Conservation (phyloP, 306 rosid species). For the Vigna nakashimae region DNA sequence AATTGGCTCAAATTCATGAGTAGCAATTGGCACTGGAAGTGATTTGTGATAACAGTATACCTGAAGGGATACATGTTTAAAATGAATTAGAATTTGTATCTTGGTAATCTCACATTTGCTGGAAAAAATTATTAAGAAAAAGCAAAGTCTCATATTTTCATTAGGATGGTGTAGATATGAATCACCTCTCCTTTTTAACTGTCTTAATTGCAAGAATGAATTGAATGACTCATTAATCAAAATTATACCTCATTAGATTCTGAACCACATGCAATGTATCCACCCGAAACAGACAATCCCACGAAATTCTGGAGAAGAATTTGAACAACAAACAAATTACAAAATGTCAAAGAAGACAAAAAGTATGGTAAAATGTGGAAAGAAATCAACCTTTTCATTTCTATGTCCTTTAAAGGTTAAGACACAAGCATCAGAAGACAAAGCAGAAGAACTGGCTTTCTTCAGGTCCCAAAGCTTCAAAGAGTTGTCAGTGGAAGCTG, state of each 20-base stretch:
- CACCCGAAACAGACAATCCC: slow-evolving; percentile 73
- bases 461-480: slow-evolving; percentile 80
- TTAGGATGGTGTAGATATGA: slow-evolving; percentile 15
- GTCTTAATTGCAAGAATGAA: background rate
- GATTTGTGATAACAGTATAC: slow-evolving; percentile 71
- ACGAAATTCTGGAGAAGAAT: slow-evolving; percentile 67
- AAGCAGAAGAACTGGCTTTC: slow-evolving; percentile 55
- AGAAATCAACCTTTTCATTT: slow-evolving; percentile 69
- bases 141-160: slow-evolving; percentile 13
- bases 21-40: slow-evolving; percentile 66
- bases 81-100: slow-evolving; percentile 34
- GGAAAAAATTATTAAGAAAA: slow-evolving; percentile 11
- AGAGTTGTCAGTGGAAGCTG: slow-evolving; percentile 81
- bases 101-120: slow-evolving; percentile 11
- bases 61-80: slow-evolving; percentile 51
- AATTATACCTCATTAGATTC: slow-evolving; percentile 78
- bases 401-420: slow-evolving; percentile 69
- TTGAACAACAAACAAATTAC: slow-evolving; percentile 42
- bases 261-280: slow-evolving; percentile 76
- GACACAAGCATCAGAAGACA: slow-evolving; percentile 59
- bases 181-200: background rate
- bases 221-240: background rate
- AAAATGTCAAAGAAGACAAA: slow-evolving; percentile 13
- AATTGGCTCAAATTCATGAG: slow-evolving; percentile 59
- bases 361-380: background rate